A percentile compares a stretch with the other conserved stretches of the same genome.
Evolutionary conservation across 345 rosid species (phyloP).

Genomic region (Gossypium turneri): DNA sequence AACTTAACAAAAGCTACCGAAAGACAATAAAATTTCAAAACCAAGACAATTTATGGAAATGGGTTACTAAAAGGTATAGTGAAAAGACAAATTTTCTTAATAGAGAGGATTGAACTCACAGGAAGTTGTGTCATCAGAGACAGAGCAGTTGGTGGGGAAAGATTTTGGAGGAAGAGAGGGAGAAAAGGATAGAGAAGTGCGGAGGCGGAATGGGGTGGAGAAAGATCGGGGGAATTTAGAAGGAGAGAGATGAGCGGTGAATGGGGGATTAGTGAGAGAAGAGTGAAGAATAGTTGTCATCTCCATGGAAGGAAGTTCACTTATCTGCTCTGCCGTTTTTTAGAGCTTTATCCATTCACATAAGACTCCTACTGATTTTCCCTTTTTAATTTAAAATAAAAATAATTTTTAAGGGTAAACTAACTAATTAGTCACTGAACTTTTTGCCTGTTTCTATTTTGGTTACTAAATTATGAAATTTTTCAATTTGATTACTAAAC

Average conservation of each 20-base stretch:
- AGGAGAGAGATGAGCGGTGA: background rate
- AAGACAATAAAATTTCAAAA: background rate
- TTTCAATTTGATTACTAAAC: no score
- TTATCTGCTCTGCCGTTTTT: background rate
- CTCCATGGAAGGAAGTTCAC: slow-evolving; percentile 14
- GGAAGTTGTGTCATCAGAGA: slow-evolving; percentile 14
- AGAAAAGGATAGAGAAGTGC: slow-evolving; percentile 3
- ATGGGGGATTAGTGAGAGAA: background rate
- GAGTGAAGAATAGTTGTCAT: background rate
- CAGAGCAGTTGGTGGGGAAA: slow-evolving; percentile 8
- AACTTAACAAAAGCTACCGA: background rate
- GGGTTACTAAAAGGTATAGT: background rate
- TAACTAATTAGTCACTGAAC: no score
- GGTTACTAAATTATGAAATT: no score
- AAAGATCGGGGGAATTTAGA: background rate
- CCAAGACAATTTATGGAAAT: background rate
- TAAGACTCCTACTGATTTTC: background rate
- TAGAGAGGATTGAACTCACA: slow-evolving; percentile 9
- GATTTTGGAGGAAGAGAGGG: background rate
- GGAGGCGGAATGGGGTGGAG: background rate
- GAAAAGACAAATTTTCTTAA: background rate
- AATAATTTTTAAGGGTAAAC: no score
- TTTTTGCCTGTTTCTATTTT: no score
- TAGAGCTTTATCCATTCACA: background rate
- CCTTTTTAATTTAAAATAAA: background rate